These are phyloP conservation scores for Phytopythium cucurbitacearum DNA, from an alignment of 352 stramenopile species.

Conservation along the genomic window DNA sequence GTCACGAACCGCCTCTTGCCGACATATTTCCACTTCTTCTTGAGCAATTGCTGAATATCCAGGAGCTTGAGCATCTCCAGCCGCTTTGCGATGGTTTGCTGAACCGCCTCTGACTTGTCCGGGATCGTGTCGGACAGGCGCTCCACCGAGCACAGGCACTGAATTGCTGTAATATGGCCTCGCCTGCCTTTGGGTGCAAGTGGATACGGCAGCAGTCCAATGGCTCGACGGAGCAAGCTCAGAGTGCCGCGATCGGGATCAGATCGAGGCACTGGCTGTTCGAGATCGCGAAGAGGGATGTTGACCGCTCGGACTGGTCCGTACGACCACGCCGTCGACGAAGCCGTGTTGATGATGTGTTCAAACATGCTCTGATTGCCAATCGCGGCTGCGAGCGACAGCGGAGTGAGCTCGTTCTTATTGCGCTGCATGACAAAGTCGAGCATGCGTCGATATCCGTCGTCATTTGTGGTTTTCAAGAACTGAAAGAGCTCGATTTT, in stretches of 20 bases:
- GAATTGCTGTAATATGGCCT: conserved; percentile 40
- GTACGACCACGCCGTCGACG: conserved; percentile 45
- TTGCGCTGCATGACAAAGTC: conserved; percentile 46
- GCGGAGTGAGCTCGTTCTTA: conserved; percentile 41
- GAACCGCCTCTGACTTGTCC: conserved; percentile 10
- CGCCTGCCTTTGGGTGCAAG: conserved; percentile 29
- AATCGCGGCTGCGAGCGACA: conserved; percentile 51
- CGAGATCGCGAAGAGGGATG: conserved; percentile 47
- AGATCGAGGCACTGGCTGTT: conserved; percentile 31
- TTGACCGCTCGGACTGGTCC: conserved; percentile 50
- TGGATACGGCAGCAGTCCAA: conserved; percentile 15
- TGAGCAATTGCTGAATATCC: conserved; percentile 42
- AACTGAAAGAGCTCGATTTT: conserved; percentile 28
- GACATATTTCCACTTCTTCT: conserved; percentile 69
- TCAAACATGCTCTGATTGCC: conserved; percentile 54
- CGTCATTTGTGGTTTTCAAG: conserved; percentile 22
- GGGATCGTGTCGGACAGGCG: conserved; percentile 36
- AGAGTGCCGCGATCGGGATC: conserved; percentile 7
- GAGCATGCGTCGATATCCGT: conserved; percentile 25
- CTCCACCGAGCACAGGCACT: conserved; percentile 54
- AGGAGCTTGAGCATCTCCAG: conserved; percentile 54
- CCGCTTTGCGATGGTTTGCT: conserved; percentile 28
- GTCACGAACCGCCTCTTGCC: conserved; percentile 38
- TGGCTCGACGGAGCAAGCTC: background rate
- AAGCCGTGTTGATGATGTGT: conserved; percentile 43